These are phyloP conservation scores for Acarospora socialis DNA, from an alignment of 2,329 filamentous ascomycete genomes.

Conservation along the genomic window DNA sequence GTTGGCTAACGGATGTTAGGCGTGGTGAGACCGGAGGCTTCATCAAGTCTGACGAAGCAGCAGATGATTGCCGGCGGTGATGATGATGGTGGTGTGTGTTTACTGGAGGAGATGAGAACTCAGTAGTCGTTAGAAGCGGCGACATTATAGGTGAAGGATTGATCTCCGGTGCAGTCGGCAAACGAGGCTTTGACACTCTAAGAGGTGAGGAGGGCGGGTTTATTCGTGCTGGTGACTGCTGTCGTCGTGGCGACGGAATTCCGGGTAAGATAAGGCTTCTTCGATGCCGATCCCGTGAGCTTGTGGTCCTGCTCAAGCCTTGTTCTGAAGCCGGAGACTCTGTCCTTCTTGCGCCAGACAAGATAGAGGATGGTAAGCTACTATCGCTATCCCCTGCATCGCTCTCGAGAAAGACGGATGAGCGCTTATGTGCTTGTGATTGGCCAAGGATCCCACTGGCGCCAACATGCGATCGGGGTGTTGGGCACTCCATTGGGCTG, in stretches of 20 bases:
- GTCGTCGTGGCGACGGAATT: conserved; percentile 63
- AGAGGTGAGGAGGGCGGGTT: conserved; percentile 71
- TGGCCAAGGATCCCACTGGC: conserved; percentile 43
- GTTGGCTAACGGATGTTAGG: conserved; percentile 60
- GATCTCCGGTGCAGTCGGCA: conserved; percentile 40
- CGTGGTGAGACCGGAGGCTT: conserved; percentile 70
- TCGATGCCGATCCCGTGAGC: conserved; percentile 69
- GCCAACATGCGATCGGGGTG: conserved; percentile 67
- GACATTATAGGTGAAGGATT: conserved; percentile 73
- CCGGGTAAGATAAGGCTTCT: conserved; percentile 74
- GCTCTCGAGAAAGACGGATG: conserved; percentile 67
- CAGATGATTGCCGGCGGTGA: conserved; percentile 82
- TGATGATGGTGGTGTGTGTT: conserved; percentile 42
- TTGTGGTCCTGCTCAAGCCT: conserved; percentile 60
- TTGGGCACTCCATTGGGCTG: conserved; percentile 82
- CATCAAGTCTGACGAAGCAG: conserved; percentile 57
- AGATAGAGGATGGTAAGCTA: conserved; percentile 67
- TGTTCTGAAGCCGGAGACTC: conserved; percentile 88
- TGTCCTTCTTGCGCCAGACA: conserved; percentile 57
- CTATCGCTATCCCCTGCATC: conserved; percentile 82
- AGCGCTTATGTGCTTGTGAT: conserved; percentile 49
- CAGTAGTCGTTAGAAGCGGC: conserved; percentile 52
- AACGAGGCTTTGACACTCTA: conserved; percentile 68
- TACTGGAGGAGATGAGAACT: conserved; percentile 38
- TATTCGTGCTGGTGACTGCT: conserved; percentile 72